Base-by-base conservation (phyloP, 2,329 filamentous ascomycete genomes). In the Xylariaceae sp. region DNA sequence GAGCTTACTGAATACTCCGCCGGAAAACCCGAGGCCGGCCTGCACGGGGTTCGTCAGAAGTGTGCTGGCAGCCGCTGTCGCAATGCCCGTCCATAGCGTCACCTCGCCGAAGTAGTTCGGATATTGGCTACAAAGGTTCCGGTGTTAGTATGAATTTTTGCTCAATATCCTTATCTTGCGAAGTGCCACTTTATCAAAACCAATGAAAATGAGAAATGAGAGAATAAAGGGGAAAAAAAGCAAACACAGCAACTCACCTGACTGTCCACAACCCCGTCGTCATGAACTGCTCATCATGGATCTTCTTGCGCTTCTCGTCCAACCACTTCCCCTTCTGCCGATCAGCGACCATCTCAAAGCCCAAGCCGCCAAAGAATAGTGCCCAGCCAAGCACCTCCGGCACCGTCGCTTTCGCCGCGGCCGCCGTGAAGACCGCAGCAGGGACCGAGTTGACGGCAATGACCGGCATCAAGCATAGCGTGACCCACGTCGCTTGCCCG, bases 91-190 rank as follows among this genome's bases (percentile, higher is more conserved):
- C 84, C 83, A 88, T 23, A 88, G 67, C 10, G 79, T 83, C 22
- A 72, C 74, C 63, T 87, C 83, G n/a, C 83, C 84, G 60, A 87
- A 85, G 67, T 87, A 87, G 58, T 87, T 85, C 1, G 83, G 83
- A 63, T 48, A 58, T 50, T 57, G 85, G 80, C 49, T 80, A 11
- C 3, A 38, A 14, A 3, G 7, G 4, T 32, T n/a, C n/a, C n/a
- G n/a, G n/a, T 32, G 7, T 32, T 8, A 32, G 27, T 32, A 8
- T 32, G n/a, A n/a, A n/a, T n/a, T n/a, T n/a, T n/a, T n/a, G n/a
- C n/a, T n/a, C n/a, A n/a, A n/a, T n/a, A n/a, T n/a, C n/a, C n/a
- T n/a, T n/a, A n/a, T n/a, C n/a, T n/a, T n/a, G n/a, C n/a, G n/a
- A n/a, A n/a, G n/a, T n/a, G n/a, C n/a, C n/a, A n/a, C 4, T 32